Base-by-base conservation (phyloP, 306 rosid genomes). In the Leucaena leucocephala region DNA sequence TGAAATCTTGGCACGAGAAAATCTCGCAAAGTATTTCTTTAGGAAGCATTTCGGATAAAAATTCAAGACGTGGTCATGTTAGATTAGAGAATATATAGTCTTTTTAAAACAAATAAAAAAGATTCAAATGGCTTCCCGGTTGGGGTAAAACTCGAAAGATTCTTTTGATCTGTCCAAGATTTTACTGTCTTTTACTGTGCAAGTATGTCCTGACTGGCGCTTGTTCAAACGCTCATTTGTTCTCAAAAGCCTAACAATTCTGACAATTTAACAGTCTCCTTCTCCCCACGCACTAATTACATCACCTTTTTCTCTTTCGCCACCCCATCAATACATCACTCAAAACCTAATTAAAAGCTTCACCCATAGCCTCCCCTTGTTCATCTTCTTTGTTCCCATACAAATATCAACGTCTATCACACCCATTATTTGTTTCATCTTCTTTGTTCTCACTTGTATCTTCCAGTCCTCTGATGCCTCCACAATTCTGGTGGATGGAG, bases 401-500 rank as follows among this genome's bases (percentile, higher is more conserved):
- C 54, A 36, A 79, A n/a, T 55, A 57, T 33, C 16, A 42, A 83
- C 86, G 90, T 80, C 82, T 69, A 67, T 45, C 17, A 58, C 88
- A 79, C 54, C 82, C 78, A 43, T 87, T 84, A 19, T 89, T 87
- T 69, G 82, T 6, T 13, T 14, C 42, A 14, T 35, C 33, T 65
- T 66, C 71, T 50, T 82, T 76, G 58, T 88, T 75, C 69, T 88
- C 3, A 49, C 82, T 52, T 72, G 78, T 36, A 80, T 92, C 72
- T 77, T 87, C 77, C 87, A 81, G 59, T 55, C 89, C 67, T 90
- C 93, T 77, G 84, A 80, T 46, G 90, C 96, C 74, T 74, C 90
- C 40, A 84, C 90, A 42, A 79, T 86, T 65, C 86, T 85, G 12
- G 91, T 95, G 7, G 91, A 95, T 79, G 97, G 97, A 78, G 85